Conservation (phyloP, 371 early-diverging fungal species). For the Actinomortierella ambigua region DNA sequence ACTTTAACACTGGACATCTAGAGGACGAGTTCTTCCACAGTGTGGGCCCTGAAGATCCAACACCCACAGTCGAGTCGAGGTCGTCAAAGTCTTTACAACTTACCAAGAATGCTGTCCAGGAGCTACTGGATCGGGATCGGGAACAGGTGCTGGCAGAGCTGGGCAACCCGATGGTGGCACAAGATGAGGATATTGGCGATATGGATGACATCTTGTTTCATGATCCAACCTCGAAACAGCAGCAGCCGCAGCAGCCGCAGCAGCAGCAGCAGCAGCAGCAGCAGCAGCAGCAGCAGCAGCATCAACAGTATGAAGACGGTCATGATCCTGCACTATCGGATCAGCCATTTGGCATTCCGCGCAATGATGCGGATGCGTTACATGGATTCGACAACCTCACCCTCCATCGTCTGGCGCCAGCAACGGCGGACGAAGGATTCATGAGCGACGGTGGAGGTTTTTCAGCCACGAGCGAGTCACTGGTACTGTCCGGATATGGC, state of each 20-base stretch:
- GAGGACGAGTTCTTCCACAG: slow-evolving; percentile 64
- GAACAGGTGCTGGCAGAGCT: slow-evolving; percentile 45
- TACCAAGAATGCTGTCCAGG: not conserved
- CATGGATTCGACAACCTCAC: slow-evolving; percentile 5
- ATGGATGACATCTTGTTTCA: too few species aligned
- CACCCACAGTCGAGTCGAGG: not conserved
- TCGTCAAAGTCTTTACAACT: not conserved
- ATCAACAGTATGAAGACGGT: too few species aligned
- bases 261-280: too few species aligned
- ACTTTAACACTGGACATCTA: slow-evolving; percentile 52
- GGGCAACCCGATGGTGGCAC: slow-evolving; percentile 64
- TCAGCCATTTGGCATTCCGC: too few species aligned
- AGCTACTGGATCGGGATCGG: slow-evolving; percentile 9
- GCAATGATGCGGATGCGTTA: slow-evolving; percentile 36
- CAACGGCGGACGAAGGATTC: slow-evolving; percentile 6
- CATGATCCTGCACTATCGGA: too few species aligned
- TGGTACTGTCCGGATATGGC: not conserved
- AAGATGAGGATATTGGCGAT: slow-evolving; percentile 62
- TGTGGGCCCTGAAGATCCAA: slow-evolving; percentile 14
- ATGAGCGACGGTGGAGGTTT: not conserved
- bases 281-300: too few species aligned
- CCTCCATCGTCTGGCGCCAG: not conserved
- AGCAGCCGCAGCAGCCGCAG: too few species aligned
- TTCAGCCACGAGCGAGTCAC: slow-evolving; percentile 2
- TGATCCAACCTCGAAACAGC: too few species aligned